Conservation (phyloP, 495 filamentous ascomycete species). For the Viridothelium virens region DNA sequence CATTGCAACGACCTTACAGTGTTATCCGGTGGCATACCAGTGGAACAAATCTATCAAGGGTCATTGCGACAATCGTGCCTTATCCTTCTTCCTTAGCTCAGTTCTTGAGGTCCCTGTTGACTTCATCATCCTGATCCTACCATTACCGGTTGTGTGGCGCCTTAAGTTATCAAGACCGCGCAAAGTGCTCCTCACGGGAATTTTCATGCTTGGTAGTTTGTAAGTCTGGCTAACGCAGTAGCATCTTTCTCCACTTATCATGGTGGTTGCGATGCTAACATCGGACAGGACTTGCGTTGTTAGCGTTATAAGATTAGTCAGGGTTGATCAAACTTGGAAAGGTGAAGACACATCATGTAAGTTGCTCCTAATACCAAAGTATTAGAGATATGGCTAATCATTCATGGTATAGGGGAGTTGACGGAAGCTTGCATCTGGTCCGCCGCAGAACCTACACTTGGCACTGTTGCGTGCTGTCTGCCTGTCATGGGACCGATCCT, state of each 20-base stretch:
- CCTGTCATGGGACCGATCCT: neutral
- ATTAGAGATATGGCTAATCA: neutral
- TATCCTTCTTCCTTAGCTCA: neutral
- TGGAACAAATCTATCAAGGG: constrained; percentile 2
- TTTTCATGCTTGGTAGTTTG: neutral
- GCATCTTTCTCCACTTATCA: neutral
- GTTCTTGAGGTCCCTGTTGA: neutral
- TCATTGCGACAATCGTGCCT: neutral
- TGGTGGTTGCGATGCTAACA: neutral
- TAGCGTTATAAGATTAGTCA: neutral
- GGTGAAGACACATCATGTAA: neutral
- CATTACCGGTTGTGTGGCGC: neutral
- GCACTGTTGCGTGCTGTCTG: neutral
- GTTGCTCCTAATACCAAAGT: neutral
- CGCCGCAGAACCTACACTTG: neutral
- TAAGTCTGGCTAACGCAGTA: neutral
- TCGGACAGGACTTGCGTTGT: neutral
- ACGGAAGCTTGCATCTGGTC: neutral
- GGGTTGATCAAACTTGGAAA: neutral
- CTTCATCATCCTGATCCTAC: neutral
- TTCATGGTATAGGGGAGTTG: neutral
- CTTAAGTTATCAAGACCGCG: neutral
- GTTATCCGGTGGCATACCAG: neutral
- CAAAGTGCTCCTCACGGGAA: neutral
- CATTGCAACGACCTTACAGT: neutral